A percentile compares a stretch with the other conserved stretches of the same genome.
phyloP scores from a whole-genome alignment of 345 rosid genomes.

The Salix brachista region DNA sequence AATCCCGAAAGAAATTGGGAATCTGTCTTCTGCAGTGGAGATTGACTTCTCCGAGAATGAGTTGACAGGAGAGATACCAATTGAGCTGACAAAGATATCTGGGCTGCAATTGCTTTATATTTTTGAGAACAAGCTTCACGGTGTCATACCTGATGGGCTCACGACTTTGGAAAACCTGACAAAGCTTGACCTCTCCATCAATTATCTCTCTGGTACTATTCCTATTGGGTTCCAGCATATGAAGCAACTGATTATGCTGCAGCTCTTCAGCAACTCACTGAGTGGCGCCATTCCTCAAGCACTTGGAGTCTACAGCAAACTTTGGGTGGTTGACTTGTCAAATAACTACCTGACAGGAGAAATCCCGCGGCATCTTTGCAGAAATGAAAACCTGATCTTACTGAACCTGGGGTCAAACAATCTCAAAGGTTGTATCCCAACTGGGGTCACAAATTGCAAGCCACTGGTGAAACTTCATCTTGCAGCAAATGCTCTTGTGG shows the following conservation, averaged over 20 bases:
- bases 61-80: constrained; percentile 67
- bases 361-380: constrained; percentile 64
- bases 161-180: constrained; percentile 56
- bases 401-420: constrained; percentile 65
- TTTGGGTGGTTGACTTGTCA: constrained; percentile 82
- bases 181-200: constrained; percentile 81
- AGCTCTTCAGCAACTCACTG: constrained; percentile 69
- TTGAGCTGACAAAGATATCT: constrained; percentile 51
- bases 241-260: constrained; percentile 55
- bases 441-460: constrained; percentile 52
- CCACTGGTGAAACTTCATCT: constrained; percentile 65
- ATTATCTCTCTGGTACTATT: constrained; percentile 58
- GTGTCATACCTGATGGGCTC: constrained; percentile 70
- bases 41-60: constrained; percentile 83
- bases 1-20: constrained; percentile 76
- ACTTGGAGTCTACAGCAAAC: constrained; percentile 64
- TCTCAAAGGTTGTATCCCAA: constrained; percentile 67
- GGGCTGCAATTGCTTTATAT: constrained; percentile 71
- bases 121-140: constrained; percentile 67
- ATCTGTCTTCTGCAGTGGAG: constrained; percentile 56
- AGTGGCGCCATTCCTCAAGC: constrained; percentile 62
- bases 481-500: constrained; percentile 50
- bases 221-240: constrained; percentile 71
- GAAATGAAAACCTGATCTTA: constrained; percentile 44
- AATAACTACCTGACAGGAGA: constrained; percentile 57